A percentile compares a stretch with the other conserved stretches of the same genome.
These are phyloP conservation scores for Saitozyma podzolica DNA, from an alignment of 768 basidiomycete genomes.

Conservation along the genomic window DNA sequence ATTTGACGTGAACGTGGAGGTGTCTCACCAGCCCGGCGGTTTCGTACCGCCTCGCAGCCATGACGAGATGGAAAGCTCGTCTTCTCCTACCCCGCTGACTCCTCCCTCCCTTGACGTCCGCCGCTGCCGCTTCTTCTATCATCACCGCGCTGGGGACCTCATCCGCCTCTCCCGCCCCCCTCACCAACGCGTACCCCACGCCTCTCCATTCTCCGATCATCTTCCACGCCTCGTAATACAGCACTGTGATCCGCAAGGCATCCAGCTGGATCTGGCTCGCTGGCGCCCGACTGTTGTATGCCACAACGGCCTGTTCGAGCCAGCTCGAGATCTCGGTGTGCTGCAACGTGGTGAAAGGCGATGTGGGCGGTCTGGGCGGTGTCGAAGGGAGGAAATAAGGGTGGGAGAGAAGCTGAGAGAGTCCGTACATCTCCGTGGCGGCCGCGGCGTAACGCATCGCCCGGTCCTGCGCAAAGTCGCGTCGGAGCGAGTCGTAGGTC, in stretches of 20 bases:
- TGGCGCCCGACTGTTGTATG: constrained; percentile 31
- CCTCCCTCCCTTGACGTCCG: constrained; percentile 40
- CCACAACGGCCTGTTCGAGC: constrained; percentile 49
- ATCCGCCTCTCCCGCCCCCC: constrained; percentile 52
- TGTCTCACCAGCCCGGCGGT: constrained; percentile 53
- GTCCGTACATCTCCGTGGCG: constrained; percentile 72
- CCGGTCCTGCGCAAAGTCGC: constrained; percentile 60
- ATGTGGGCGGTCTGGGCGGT: constrained; percentile 19
- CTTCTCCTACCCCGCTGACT: constrained; percentile 38
- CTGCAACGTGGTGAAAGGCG: constrained; percentile 40
- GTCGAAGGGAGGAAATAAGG: constrained; percentile 39
- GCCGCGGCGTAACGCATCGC: constrained; percentile 56
- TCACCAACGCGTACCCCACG: constrained; percentile 44
- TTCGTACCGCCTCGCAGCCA: constrained; percentile 55
- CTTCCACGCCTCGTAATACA: constrained; percentile 53
- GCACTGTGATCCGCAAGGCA: constrained; percentile 46
- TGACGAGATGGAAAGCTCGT: constrained; percentile 51
- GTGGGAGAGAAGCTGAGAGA: constrained; percentile 57
- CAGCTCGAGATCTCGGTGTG: constrained; percentile 45
- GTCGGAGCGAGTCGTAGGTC: constrained; percentile 83
- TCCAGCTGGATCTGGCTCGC: constrained; percentile 44
- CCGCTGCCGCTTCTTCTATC: constrained; percentile 55
- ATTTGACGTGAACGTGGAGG: background rate
- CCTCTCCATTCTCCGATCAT: constrained; percentile 40
- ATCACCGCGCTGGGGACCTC: constrained; percentile 55